phyloP scores from a whole-genome alignment of 805 yeast genomes.

The Starmerella floricola region DNA sequence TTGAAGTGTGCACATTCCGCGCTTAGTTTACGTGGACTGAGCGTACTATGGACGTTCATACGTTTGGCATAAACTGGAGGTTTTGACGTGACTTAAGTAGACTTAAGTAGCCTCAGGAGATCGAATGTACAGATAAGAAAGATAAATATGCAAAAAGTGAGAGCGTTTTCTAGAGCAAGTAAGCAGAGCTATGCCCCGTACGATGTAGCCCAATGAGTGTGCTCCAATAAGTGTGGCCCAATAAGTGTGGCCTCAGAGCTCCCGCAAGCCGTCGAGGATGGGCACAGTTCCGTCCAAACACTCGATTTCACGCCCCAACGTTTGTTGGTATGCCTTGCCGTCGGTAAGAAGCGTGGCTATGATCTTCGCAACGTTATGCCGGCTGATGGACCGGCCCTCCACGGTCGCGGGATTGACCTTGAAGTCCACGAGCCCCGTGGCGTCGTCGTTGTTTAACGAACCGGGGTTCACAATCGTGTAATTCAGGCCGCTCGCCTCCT shows the following conservation, averaged over 20 bases:
- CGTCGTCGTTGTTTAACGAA: conserved; percentile 31
- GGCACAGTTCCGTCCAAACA: conserved; percentile 21
- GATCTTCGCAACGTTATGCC: conserved; percentile 47
- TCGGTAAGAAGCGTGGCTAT: conserved; percentile 22
- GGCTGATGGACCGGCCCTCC: conserved; percentile 24
- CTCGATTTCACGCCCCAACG: conserved; percentile 16
- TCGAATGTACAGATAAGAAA: too few species aligned
- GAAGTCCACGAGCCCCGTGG: conserved; percentile 35
- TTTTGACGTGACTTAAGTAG: too few species aligned
- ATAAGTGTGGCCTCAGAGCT: neutral
- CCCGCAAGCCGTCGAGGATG: conserved; percentile 11
- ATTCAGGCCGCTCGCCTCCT: conserved; percentile 32
- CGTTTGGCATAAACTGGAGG: too few species aligned
- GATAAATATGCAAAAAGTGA: too few species aligned
- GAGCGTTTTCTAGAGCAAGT: too few species aligned
- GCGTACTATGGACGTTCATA: too few species aligned
- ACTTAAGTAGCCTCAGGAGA: too few species aligned
- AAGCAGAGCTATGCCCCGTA: too few species aligned
- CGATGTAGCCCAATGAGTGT: neutral
- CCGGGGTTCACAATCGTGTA: conserved; percentile 52
- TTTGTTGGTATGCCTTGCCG: conserved; percentile 16
- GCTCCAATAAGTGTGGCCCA: neutral
- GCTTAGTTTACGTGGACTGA: too few species aligned
- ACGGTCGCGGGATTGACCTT: conserved; percentile 21
- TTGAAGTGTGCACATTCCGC: too few species aligned